Evolutionary conservation across 176 grass and related monocot genomes (phyloP).

Genomic region (Musa beccarii): DNA sequence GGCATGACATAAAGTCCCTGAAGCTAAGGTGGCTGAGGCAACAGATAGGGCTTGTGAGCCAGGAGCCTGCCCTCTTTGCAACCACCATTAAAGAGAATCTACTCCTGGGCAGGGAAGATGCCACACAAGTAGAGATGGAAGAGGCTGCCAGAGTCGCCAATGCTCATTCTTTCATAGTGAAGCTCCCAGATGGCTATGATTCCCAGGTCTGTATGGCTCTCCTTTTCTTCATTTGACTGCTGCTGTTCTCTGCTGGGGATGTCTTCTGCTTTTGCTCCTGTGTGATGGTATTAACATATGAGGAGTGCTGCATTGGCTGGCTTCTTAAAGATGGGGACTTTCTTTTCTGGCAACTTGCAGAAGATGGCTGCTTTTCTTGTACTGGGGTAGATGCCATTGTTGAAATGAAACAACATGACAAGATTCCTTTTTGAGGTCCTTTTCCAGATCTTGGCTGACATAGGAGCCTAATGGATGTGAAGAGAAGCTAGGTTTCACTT

Average conservation of each 20-base stretch:
- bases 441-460: conserved; percentile 10
- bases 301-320: not conserved
- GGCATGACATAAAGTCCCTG: conserved; percentile 63
- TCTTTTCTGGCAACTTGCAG: conserved; percentile 5
- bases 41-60: conserved; percentile 80
- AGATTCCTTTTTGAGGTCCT: conserved; percentile 18
- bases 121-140: conserved; percentile 62
- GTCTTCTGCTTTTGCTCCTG: not conserved
- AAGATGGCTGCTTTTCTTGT: not conserved
- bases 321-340: not conserved
- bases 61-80: conserved; percentile 75
- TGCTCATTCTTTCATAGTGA: conserved; percentile 81
- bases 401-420: conserved; percentile 12
- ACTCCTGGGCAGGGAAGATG: conserved; percentile 66
- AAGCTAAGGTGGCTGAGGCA: conserved; percentile 77
- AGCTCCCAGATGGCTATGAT: conserved; percentile 76
- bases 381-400: not conserved
- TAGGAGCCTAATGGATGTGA: not conserved
- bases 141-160: conserved; percentile 60
- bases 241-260: not conserved
- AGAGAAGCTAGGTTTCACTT: not conserved
- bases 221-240: conserved; percentile 4
- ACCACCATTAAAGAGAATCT: conserved; percentile 85
- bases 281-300: not conserved
- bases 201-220: conserved; percentile 36